Evolutionary conservation across 202 grass and related monocot species (phyloP).

Genomic region (Zoysia matrella): DNA sequence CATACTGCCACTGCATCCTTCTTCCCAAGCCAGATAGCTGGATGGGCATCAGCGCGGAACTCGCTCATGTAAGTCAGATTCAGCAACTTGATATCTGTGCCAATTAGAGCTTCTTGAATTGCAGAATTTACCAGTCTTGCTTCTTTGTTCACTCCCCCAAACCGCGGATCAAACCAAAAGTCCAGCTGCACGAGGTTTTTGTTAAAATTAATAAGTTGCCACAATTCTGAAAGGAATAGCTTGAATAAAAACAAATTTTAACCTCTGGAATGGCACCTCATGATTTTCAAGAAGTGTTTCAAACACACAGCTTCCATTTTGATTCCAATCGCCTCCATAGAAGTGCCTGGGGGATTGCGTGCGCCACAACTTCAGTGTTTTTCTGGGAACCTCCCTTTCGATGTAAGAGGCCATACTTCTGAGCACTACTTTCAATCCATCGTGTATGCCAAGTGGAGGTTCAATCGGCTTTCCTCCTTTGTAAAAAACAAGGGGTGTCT

Average conservation of each 20-base stretch:
- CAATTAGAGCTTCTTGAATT: conserved; percentile 57
- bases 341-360: conserved; percentile 93
- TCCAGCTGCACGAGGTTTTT: conserved; percentile 61
- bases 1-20: conserved; percentile 83
- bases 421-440: conserved; percentile 79
- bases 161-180: conserved; percentile 76
- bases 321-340: conserved; percentile 87
- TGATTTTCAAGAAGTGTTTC: conserved; percentile 62
- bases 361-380: conserved; percentile 80
- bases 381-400: conserved; percentile 75
- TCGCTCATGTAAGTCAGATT: conserved; percentile 95
- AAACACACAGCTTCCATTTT: conserved; percentile 82
- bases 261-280: conserved; percentile 51
- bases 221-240: not conserved
- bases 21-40: conserved; percentile 92
- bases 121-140: conserved; percentile 63
- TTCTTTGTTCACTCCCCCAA: conserved; percentile 79
- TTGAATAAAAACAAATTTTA: conserved; percentile 3
- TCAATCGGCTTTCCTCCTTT: conserved; percentile 71
- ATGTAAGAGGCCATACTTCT: conserved; percentile 83
- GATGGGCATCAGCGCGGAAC: conserved; percentile 89
- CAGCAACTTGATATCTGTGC: conserved; percentile 63
- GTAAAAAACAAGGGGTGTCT: conserved; percentile 90
- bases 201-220: not conserved
- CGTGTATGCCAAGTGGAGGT: conserved; percentile 63